Conservation (phyloP, 31 red algal genomes). For the Endocladia muricata region DNA sequence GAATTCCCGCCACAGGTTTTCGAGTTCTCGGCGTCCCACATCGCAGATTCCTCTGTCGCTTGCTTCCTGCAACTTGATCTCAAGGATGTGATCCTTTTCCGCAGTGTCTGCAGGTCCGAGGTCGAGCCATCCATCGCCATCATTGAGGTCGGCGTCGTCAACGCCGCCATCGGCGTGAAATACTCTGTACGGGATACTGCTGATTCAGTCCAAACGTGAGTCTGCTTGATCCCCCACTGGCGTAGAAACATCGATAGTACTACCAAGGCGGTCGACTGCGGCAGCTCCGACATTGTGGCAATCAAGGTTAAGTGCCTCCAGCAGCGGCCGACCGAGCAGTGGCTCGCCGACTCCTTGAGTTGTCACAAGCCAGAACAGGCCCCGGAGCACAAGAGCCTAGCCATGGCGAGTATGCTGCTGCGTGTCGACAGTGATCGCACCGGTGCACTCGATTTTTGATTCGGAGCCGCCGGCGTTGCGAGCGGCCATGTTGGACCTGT, state of each 20-base stretch:
- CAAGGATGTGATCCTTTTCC: slow-evolving; percentile 11
- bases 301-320: background rate
- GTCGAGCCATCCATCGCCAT: slow-evolving; percentile 14
- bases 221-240: background rate
- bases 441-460: background rate
- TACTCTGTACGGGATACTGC: slow-evolving; percentile 9
- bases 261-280: background rate
- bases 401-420: background rate
- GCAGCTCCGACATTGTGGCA: background rate
- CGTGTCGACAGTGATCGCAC: background rate
- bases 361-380: background rate
- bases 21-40: background rate
- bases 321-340: background rate
- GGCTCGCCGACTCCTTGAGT: background rate
- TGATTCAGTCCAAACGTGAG: background rate
- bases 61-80: background rate
- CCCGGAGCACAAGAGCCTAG: slow-evolving; percentile 1
- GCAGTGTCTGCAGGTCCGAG: background rate
- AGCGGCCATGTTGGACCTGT: background rate
- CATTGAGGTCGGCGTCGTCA: background rate
- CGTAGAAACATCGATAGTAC: background rate
- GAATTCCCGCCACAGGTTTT: background rate
- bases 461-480: background rate
- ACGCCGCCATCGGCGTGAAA: slow-evolving; percentile 17
- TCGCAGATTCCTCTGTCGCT: background rate